Conservation (phyloP, 2,329 filamentous ascomycete genomes). For the Colletotrichum zoysiae region DNA sequence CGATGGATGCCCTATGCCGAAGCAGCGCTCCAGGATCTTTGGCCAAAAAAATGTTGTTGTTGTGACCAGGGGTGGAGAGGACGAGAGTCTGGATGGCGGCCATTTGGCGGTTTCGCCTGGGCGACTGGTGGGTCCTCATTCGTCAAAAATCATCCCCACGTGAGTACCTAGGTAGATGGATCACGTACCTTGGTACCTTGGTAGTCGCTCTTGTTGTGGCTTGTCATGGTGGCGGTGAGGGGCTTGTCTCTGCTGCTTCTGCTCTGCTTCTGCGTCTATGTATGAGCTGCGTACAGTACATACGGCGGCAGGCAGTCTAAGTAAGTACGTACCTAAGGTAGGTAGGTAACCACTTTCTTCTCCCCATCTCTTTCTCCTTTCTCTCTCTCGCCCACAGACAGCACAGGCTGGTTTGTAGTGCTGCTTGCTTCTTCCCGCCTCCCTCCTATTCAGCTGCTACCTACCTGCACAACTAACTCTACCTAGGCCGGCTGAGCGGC, state of each 20-base stretch:
- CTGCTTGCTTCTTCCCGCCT: not conserved
- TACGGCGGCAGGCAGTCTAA: too few relatives aligned
- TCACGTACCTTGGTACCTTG: too few relatives aligned
- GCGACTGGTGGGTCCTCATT: conserved; percentile 24
- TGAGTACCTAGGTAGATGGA: conserved; percentile 34
- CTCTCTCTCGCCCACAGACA: not conserved
- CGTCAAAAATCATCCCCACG: conserved; percentile 21
- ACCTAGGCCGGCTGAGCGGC: not conserved
- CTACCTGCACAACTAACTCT: not conserved
- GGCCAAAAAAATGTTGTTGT: conserved; percentile 5
- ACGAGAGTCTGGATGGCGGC: conserved; percentile 6
- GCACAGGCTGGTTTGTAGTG: not conserved
- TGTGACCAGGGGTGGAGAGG: conserved; percentile 12
- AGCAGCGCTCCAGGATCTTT: conserved; percentile 17
- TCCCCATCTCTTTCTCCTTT: not conserved
- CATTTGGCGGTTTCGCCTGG: conserved; percentile 30
- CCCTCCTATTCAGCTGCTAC: conserved; percentile 13
- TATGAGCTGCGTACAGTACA: too few relatives aligned
- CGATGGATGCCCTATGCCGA: conserved; percentile 37
- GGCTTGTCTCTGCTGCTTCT: conserved; percentile 12
- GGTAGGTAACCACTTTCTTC: not conserved
- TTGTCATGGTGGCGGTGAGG: not conserved
- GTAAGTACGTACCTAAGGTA: too few relatives aligned
- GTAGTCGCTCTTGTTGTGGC: not conserved
- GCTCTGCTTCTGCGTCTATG: not conserved